Conservation (phyloP, 1,284 basidiomycete species). For the Ceraceosorus guamensis region DNA sequence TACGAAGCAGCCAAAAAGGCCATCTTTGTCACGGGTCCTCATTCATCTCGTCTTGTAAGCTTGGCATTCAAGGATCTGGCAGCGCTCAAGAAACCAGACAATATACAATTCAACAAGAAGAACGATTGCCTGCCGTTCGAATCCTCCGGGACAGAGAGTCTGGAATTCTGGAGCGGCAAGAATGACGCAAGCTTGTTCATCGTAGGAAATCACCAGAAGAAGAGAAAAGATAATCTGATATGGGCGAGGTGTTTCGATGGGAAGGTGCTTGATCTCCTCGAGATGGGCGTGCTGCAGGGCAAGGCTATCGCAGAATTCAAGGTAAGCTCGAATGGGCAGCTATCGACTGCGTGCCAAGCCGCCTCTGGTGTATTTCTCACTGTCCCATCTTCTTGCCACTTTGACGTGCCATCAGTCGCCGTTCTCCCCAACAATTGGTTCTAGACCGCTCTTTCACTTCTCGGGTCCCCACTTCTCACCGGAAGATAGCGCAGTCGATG, state of each 20-base stretch:
- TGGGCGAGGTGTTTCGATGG: slow-evolving; percentile 83
- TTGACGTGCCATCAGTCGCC: background rate
- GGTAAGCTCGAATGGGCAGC: slow-evolving; percentile 52
- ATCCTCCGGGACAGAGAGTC: slow-evolving; percentile 57
- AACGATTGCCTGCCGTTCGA: slow-evolving; percentile 89
- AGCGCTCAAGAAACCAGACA: slow-evolving; percentile 53
- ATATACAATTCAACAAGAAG: slow-evolving; percentile 90
- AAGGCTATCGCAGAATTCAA: slow-evolving; percentile 74
- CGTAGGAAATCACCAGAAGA: slow-evolving; percentile 87
- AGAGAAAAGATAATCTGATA: slow-evolving; percentile 79
- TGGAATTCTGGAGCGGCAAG: slow-evolving; percentile 89
- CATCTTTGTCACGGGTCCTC: slow-evolving; percentile 83
- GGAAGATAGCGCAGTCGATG: background rate
- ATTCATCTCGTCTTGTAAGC: slow-evolving; percentile 72
- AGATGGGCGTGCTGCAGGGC: slow-evolving; percentile 77
- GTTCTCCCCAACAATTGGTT: slow-evolving; percentile 6
- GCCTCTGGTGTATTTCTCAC: background rate
- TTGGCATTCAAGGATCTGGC: slow-evolving; percentile 68
- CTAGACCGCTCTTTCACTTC: slow-evolving; percentile 85
- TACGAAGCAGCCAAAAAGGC: slow-evolving; percentile 70
- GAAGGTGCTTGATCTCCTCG: slow-evolving; percentile 85
- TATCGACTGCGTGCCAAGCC: slow-evolving; percentile 2
- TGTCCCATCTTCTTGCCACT: no score
- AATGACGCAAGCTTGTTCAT: slow-evolving; percentile 91
- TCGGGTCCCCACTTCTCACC: slow-evolving; percentile 56